Evolutionary conservation across 371 early-diverging fungal genomes (phyloP).

Genomic region (Neoconidiobolus thromboides): DNA sequence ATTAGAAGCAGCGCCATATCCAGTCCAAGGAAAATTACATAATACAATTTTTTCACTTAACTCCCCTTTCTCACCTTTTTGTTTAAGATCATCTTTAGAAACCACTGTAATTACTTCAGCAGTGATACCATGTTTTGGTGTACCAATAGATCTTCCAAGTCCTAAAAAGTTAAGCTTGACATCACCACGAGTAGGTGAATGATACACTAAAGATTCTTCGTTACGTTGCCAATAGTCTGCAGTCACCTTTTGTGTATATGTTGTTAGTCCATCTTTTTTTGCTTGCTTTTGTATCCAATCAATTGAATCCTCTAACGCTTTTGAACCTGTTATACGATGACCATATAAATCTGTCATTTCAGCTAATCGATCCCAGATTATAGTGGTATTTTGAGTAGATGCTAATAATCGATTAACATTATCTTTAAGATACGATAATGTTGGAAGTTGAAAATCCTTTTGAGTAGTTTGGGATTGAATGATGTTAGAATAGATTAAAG

Average conservation of each 20-base stretch:
- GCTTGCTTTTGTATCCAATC: constrained; percentile 22
- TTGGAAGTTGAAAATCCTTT: too few species aligned
- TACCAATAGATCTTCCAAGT: constrained; percentile 25
- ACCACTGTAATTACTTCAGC: constrained; percentile 22
- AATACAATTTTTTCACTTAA: constrained; percentile 26
- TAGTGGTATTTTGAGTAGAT: too few species aligned
- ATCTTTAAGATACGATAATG: too few species aligned
- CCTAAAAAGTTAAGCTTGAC: constrained; percentile 24
- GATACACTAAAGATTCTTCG: constrained; percentile 22
- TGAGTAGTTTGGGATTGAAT: too few species aligned
- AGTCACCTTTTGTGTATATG: constrained; percentile 25
- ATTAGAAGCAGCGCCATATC: constrained; percentile 14
- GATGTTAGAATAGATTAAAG: too few species aligned
- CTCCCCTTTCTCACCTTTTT: constrained; percentile 11
- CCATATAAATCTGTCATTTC: constrained; percentile 37
- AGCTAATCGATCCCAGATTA: constrained; percentile 27
- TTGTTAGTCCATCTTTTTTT: constrained; percentile 18
- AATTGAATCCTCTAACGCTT: constrained; percentile 20
- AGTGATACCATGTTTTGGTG: constrained; percentile 19
- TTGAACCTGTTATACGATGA: constrained; percentile 23
- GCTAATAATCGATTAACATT: too few species aligned
- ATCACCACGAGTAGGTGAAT: constrained; percentile 22
- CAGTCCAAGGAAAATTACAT: constrained; percentile 18
- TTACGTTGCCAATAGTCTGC: constrained; percentile 24
- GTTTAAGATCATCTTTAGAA: not conserved